Evolutionary conservation across 306 rosid genomes (phyloP), one percentile per base, ranked within the genome.

Genomic region (Sicyos baderoa): DNA sequence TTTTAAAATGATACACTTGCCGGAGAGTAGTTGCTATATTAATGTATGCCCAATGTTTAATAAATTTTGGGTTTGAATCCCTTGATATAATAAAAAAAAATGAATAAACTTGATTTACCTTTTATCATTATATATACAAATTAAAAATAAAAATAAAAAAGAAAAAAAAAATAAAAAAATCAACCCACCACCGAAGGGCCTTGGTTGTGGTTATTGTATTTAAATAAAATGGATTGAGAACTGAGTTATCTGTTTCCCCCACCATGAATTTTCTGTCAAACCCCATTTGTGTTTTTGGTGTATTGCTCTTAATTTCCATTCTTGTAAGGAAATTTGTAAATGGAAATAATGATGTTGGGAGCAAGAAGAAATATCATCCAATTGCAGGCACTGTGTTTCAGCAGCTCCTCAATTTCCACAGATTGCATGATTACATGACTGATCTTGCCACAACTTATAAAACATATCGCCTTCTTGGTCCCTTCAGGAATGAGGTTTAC

Each of bases 371-470:
- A 78, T 83, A 82, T 67, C 90, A 82, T 40, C 96, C 96, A 16
- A 23, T 89, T 75, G 96, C 81, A 0, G 95, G 96, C 0, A 91
- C 96, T 3, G 12, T 83, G 0, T 85, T 91, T 29, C 78, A 91
- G 44, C 97, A 86, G 72, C 51, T 89, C 32, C 75, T 76, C 42
- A 84, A 91, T 76, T 91, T 91, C 86, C 80, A 84, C 16, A 79
- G 89, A 60, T 0, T 87, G 71, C 96, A 89, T 45, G 82, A 91
- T 57, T 89, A 89, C 15, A 89, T 87, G 97, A 89, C 97, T 59
- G 86, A 84, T 53, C 95, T 84, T 44, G 96, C 97, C 2, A 37
- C 56, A 7, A 87, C 83, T 54, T 49, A 91, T 84, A 84, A 51
- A 73, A 91, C 97, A 18, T 91, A 91, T 79, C 84, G 96, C 75